A percentile compares a stretch with the other conserved stretches of the same genome.
phyloP scores from a whole-genome alignment of 441 rosid species.

The Arabidopsis lyrata region DNA sequence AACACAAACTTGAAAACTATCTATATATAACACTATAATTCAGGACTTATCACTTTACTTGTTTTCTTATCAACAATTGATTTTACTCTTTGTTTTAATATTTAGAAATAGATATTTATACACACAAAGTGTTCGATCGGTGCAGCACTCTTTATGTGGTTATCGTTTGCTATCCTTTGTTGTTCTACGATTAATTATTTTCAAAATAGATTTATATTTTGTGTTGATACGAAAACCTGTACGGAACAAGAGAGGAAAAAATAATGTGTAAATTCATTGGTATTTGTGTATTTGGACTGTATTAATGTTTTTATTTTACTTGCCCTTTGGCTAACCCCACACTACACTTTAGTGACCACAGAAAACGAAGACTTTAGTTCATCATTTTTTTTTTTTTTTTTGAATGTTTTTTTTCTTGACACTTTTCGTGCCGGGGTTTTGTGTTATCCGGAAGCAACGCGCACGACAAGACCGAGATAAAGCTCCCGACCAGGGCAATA shows the following conservation, averaged over 20 bases:
- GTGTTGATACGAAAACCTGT: conserved; percentile 17
- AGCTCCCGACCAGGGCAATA: too few relatives aligned
- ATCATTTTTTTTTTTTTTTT: background rate
- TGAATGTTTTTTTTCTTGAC: too few relatives aligned
- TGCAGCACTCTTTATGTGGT: conserved; percentile 19
- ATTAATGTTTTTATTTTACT: conserved; percentile 32
- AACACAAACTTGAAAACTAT: background rate
- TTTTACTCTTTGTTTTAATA: background rate
- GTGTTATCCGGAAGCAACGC: too few relatives aligned
- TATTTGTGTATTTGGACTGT: conserved; percentile 36
- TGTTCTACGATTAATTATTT: background rate
- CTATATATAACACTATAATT: too few relatives aligned
- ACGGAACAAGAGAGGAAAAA: conserved; percentile 23
- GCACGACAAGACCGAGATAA: too few relatives aligned
- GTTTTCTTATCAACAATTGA: background rate
- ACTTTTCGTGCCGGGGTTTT: too few relatives aligned
- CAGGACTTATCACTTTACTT: background rate
- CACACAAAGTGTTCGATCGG: conserved; percentile 7
- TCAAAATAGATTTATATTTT: background rate
- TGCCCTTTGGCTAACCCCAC: conserved; percentile 47
- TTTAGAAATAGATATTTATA: conserved; percentile 4
- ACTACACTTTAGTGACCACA: conserved; percentile 49
- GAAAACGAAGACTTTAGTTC: conserved; percentile 36
- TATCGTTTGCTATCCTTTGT: conserved; percentile 12
- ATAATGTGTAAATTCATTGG: conserved; percentile 10